Percentiles rank a stretch among this genome's conserved stretches.
Conservation (phyloP, 2,329 filamentous ascomycete species). For the Trichoderma atroviride region DNA sequence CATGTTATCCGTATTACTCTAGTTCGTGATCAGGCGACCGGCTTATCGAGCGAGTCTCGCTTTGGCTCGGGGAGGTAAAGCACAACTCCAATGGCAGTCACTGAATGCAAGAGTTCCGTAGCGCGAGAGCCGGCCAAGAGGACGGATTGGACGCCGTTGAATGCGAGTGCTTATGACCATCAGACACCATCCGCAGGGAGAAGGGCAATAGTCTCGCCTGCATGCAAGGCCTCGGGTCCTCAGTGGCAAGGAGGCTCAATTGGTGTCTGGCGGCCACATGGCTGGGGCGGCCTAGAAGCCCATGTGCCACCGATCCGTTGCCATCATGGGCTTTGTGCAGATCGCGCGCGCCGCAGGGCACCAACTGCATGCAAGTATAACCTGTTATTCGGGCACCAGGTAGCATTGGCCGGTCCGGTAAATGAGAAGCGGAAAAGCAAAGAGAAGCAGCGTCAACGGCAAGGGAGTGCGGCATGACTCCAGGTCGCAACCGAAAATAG, state of each 20-base stretch:
- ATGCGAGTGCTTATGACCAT: background rate
- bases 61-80: background rate
- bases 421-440: background rate
- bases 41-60: background rate
- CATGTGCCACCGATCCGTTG: slow-evolving; percentile 24
- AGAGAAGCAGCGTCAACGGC: background rate
- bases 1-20: background rate
- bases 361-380: slow-evolving; percentile 11
- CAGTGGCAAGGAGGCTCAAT: slow-evolving; percentile 7
- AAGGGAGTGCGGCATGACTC: background rate
- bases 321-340: slow-evolving; percentile 4
- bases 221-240: slow-evolving; percentile 22
- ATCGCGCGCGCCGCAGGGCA: slow-evolving; percentile 18
- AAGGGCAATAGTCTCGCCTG: slow-evolving; percentile 1
- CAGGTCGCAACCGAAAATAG: slow-evolving; percentile 6
- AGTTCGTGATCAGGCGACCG: background rate
- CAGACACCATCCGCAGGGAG: slow-evolving; percentile 15
- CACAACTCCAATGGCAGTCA: background rate
- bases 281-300: slow-evolving; percentile 16
- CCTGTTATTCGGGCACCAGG: background rate
- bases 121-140: background rate
- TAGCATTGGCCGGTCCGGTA: background rate
- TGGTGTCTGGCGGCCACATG: slow-evolving; percentile 19
- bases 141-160: background rate
- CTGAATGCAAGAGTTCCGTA: background rate